phyloP scores from a whole-genome alignment of 129 eudicot genomes.

The Saussurea involucrata region DNA sequence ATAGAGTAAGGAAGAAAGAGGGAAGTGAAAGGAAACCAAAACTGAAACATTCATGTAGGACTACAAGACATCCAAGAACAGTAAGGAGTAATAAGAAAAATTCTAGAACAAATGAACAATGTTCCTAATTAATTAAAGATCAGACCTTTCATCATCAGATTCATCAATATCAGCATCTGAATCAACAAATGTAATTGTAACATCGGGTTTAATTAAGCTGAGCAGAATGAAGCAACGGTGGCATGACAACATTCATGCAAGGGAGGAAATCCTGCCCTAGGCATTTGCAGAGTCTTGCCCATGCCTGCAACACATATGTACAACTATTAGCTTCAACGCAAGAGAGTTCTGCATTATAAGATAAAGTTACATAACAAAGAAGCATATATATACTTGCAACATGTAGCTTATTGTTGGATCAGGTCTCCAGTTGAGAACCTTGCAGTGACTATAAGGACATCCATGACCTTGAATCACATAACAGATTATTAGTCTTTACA shows the following conservation, averaged over 20 bases:
- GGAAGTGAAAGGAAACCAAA: neutral
- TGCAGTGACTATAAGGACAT: constrained; percentile 92
- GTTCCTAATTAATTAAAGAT: neutral
- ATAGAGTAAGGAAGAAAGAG: neutral
- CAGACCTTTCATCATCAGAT: too few relatives aligned
- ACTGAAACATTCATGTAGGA: neutral
- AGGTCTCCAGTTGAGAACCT: constrained; percentile 88
- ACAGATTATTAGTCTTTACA: constrained; percentile 12
- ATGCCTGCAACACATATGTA: constrained; percentile 57
- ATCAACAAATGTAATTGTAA: constrained; percentile 93
- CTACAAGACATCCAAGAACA: neutral
- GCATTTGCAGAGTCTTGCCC: constrained; percentile 99
- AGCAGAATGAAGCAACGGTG: constrained; percentile 94
- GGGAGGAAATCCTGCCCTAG: constrained; percentile 98
- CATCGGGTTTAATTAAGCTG: constrained; percentile 97
- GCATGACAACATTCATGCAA: constrained; percentile 97
- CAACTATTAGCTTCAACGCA: neutral
- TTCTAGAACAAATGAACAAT: neutral
- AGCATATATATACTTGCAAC: constrained; percentile 87
- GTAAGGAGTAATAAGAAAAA: neutral
- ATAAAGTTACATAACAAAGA: neutral
- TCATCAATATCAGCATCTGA: constrained; percentile 88
- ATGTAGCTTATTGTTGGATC: constrained; percentile 97
- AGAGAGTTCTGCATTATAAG: neutral
- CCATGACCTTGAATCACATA: constrained; percentile 73